phyloP scores from a whole-genome alignment of 371 early-diverging fungal species.

The Umbelopsis sp. region DNA sequence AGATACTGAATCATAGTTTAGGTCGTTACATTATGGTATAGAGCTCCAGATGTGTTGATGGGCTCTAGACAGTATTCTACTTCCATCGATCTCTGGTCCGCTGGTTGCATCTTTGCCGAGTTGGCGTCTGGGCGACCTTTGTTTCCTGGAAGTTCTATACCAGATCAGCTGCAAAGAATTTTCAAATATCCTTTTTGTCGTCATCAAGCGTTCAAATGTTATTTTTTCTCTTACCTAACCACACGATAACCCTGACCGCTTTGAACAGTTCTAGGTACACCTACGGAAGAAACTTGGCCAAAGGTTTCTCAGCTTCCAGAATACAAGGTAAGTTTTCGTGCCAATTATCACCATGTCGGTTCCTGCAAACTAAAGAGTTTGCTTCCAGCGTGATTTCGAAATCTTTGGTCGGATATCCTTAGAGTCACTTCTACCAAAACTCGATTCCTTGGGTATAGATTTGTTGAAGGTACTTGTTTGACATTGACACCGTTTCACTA shows the following conservation, averaged over 20 bases:
- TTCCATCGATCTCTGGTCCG: conserved; percentile 99
- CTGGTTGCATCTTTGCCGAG: conserved; percentile 97
- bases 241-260: conserved; percentile 22
- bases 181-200: conserved; percentile 67
- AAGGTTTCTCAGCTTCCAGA: conserved; percentile 92
- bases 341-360: not conserved
- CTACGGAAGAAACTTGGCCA: conserved; percentile 91
- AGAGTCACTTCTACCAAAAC: conserved; percentile 76
- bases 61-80: conserved; percentile 97
- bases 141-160: conserved; percentile 92
- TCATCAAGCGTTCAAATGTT: too few species aligned
- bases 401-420: conserved; percentile 69
- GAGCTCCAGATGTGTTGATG: conserved; percentile 99
- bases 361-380: conserved; percentile 4
- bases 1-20: conserved; percentile 27
- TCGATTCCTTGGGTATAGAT: conserved; percentile 83
- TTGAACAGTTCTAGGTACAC: conserved; percentile 81
- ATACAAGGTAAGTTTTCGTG: conserved; percentile 57
- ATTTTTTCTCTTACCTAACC: not conserved
- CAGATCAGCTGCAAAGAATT: conserved; percentile 89
- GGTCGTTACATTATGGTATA: conserved; percentile 94
- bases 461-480: conserved; percentile 57
- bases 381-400: conserved; percentile 67
- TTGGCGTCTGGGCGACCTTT: conserved; percentile 93
- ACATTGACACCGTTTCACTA: not conserved